Evolutionary conservation across 2,329 filamentous ascomycete species (phyloP).

Genomic region (Gremmenia infestans): DNA sequence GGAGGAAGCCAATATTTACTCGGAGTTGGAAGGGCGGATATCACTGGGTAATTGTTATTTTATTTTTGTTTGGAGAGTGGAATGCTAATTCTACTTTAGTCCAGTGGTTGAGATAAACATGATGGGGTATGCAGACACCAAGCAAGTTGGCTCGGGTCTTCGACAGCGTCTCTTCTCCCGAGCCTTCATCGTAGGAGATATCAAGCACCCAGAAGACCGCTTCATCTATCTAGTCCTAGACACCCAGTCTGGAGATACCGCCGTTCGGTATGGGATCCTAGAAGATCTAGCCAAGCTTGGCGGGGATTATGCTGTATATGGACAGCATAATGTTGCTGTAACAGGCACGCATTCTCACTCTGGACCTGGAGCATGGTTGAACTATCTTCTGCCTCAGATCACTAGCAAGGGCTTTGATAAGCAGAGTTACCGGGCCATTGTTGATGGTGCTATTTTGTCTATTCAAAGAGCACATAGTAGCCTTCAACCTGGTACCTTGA

Average conservation of each 20-base stretch:
- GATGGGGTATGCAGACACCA: conserved; percentile 86
- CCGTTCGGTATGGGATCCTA: conserved; percentile 80
- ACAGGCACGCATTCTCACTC: conserved; percentile 93
- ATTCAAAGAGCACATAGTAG: conserved; percentile 75
- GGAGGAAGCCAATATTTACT: conserved; percentile 47
- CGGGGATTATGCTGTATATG: conserved; percentile 67
- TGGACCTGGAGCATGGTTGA: conserved; percentile 87
- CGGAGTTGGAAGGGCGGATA: conserved; percentile 67
- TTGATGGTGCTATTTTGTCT: conserved; percentile 77
- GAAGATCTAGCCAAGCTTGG: conserved; percentile 67
- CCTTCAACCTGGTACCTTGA: conserved; percentile 61
- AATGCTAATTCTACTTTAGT: conserved; percentile 35
- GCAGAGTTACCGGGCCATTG: conserved; percentile 84
- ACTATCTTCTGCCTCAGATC: conserved; percentile 89
- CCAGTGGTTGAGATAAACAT: conserved; percentile 87
- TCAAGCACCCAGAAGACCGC: conserved; percentile 59
- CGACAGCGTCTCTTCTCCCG: conserved; percentile 85
- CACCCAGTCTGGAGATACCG: conserved; percentile 82
- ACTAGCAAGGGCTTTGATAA: conserved; percentile 81
- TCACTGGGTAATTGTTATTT: conserved; percentile 52
- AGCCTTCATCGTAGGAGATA: conserved; percentile 78
- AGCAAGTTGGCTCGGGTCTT: conserved; percentile 76
- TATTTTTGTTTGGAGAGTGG: not conserved
- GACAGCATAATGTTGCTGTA: conserved; percentile 76
- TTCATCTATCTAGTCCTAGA: conserved; percentile 88